phyloP scores from a whole-genome alignment of 169 alveolate genomes.

The Cryptosporidium viatorum region DNA sequence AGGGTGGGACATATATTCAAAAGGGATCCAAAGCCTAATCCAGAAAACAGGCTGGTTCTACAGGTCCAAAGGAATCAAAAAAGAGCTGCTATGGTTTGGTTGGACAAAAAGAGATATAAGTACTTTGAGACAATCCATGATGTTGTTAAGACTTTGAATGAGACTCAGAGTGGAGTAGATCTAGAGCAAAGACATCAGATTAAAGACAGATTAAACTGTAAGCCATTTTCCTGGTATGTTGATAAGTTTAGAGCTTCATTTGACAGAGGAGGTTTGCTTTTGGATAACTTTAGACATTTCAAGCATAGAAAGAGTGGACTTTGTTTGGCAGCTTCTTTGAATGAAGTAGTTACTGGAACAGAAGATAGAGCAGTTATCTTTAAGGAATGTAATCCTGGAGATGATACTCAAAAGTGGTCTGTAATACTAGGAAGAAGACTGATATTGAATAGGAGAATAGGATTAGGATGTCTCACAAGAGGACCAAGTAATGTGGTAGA shows the following conservation, averaged over 20 bases:
- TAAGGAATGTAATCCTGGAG: slow-evolving; percentile 24
- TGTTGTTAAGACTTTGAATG: slow-evolving; percentile 38
- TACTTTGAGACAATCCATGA: slow-evolving; percentile 61
- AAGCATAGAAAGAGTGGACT: slow-evolving; percentile 59
- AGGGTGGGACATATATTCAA: slow-evolving; percentile 78
- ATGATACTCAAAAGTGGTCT: slow-evolving; percentile 42
- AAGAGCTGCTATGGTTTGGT: slow-evolving; percentile 74
- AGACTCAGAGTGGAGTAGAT: slow-evolving; percentile 45
- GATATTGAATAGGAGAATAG: slow-evolving; percentile 12
- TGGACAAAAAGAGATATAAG: slow-evolving; percentile 58
- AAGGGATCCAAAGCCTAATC: slow-evolving; percentile 75
- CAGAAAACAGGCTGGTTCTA: slow-evolving; percentile 57
- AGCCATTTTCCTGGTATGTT: slow-evolving; percentile 75
- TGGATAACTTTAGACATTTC: slow-evolving; percentile 57
- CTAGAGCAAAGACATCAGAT: slow-evolving; percentile 26
- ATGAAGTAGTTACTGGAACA: slow-evolving; percentile 70
- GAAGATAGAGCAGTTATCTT: slow-evolving; percentile 49
- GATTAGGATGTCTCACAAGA: slow-evolving; percentile 60
- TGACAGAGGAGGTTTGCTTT: slow-evolving; percentile 49
- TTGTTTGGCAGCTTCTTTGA: slow-evolving; percentile 52
- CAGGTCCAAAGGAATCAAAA: slow-evolving; percentile 76
- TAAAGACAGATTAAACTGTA: slow-evolving; percentile 55
- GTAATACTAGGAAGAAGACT: slow-evolving; percentile 58
- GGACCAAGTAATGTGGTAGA: slow-evolving; percentile 68
- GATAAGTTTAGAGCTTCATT: slow-evolving; percentile 68